A percentile compares a stretch with the other conserved stretches of the same genome.
phyloP scores from a whole-genome alignment of 1,284 basidiomycete genomes.

The Ustilago hordei region DNA sequence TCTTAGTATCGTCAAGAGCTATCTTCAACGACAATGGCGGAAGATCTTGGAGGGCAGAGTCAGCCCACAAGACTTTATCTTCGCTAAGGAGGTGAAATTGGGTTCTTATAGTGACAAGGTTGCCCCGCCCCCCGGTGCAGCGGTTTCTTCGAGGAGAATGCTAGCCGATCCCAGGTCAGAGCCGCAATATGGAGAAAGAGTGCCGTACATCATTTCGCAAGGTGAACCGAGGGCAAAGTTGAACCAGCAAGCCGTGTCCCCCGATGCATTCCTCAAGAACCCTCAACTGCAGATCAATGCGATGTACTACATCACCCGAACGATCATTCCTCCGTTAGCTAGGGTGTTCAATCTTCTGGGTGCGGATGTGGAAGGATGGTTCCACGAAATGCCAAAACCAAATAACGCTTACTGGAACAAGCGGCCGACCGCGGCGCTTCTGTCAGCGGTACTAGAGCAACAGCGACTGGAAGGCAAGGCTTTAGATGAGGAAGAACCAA shows the following conservation, averaged over 20 bases:
- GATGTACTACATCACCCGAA: constrained; percentile 87
- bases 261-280: constrained; percentile 81
- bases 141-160: constrained; percentile 83
- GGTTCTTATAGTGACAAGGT: constrained; percentile 80
- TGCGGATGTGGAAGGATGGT: constrained; percentile 89
- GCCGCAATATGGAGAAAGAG: constrained; percentile 89
- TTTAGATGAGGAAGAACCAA: neutral
- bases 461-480: neutral
- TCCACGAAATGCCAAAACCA: constrained; percentile 80
- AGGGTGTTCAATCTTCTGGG: constrained; percentile 92
- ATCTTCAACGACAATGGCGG: constrained; percentile 86
- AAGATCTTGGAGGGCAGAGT: constrained; percentile 84
- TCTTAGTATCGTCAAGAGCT: constrained; percentile 87
- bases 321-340: constrained; percentile 88
- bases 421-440: constrained; percentile 16
- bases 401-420: constrained; percentile 40
- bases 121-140: constrained; percentile 88
- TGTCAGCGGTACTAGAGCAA: constrained; percentile 18
- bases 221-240: constrained; percentile 79
- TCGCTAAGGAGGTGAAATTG: constrained; percentile 91
- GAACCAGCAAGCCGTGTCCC: constrained; percentile 84
- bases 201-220: constrained; percentile 87
- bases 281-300: constrained; percentile 81
- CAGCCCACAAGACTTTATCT: constrained; percentile 89
- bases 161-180: constrained; percentile 83